Base-by-base conservation (phyloP, 192 early-diverging fungal genomes). In the Pilaira anomala region DNA sequence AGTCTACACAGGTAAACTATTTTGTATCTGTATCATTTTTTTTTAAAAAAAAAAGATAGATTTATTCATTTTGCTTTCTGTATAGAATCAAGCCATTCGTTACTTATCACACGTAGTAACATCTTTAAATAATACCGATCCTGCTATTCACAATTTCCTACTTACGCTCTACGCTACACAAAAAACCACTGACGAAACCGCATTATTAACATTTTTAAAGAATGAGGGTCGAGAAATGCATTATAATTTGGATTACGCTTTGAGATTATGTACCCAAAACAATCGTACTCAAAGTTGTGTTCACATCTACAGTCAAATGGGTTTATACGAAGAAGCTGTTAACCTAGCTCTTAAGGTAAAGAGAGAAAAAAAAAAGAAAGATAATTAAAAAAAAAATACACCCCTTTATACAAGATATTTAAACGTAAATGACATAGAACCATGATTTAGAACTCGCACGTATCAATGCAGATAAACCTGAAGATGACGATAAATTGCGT, bases 131-230 rank as follows among this genome's bases (percentile, higher is more conserved):
- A 95, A 93, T 58, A 86, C 87, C 3, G 96, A 99, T 67, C 79
- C 89, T 0, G 87, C 90, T 0, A 88, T 99, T 49, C 95, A 99
- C 80, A 99, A 99, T 76, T 96, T 89, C 70, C 79, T 98, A 33
- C 74, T 99, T 24, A 85, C 84, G 6, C 61, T 94, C 3, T 93
- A 90, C 63, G 87, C 89, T 0, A 81, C 80, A 4, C 83, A 87
- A 60, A 70, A 85, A 0, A 85, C 83, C 22, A 72, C 75, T 2
- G 84, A 90, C 65, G 90, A 92, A 65, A 71, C 80, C 7, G 83
- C 80, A 21, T 75, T 98, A 22, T 68, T 96, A 54, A 73, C 65
- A 14, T 98, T 95, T 74, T 76, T 98, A 71, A 82, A 78, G 3
- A 80, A 77, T 30, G 82, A 89, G 68, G 90, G 91, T 24, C 80